Evolutionary conservation across 352 stramenopile species (phyloP).

Genomic region (Phytophthora hibernalis): DNA sequence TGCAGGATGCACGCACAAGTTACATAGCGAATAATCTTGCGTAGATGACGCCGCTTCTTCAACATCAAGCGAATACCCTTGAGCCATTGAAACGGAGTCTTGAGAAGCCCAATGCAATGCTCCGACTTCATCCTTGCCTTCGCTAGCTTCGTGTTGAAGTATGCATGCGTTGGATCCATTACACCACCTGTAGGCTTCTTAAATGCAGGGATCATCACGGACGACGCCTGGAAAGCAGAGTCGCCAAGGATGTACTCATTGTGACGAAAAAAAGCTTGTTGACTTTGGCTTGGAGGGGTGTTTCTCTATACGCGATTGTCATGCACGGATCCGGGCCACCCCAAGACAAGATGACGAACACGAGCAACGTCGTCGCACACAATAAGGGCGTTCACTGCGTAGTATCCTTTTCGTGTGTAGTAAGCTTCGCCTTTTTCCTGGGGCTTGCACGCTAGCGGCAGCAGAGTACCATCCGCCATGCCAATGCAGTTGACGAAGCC

Average conservation of each 20-base stretch:
- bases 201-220: slow-evolving; percentile 8
- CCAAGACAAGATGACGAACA: neutral
- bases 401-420: neutral
- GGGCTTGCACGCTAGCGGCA: neutral
- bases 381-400: neutral
- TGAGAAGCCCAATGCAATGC: slow-evolving; percentile 7
- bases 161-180: slow-evolving; percentile 3
- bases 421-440: neutral
- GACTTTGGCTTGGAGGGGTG: neutral
- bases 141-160: slow-evolving; percentile 4
- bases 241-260: slow-evolving; percentile 18
- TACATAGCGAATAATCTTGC: neutral
- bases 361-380: neutral
- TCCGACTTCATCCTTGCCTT: neutral
- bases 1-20: slow-evolving; percentile 2
- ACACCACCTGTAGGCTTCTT: neutral
- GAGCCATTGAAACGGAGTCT: slow-evolving; percentile 1
- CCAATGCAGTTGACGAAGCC: slow-evolving; percentile 9
- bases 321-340: neutral
- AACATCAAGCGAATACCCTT: neutral
- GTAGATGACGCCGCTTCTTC: slow-evolving; percentile 2
- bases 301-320: neutral
- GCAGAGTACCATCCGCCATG: slow-evolving; percentile 6
- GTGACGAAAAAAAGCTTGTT: neutral
- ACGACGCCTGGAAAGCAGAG: slow-evolving; percentile 8